phyloP scores from a whole-genome alignment of 1,139 yeast genomes.

The Kodamaea plutei region DNA sequence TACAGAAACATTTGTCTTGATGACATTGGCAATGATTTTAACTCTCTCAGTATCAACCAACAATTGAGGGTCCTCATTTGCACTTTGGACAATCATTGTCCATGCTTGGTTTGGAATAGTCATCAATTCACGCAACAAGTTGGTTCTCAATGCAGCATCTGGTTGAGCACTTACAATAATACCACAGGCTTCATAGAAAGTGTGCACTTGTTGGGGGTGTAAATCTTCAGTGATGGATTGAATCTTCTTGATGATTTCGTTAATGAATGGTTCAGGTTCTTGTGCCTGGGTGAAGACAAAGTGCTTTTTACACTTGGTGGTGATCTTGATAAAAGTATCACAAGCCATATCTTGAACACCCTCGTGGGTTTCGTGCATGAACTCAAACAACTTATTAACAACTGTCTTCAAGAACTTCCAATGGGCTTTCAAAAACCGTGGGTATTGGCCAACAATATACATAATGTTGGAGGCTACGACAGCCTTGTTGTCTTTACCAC shows the following conservation, averaged over 20 bases:
- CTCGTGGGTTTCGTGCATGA: constrained; percentile 99
- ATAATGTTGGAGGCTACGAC: constrained; percentile 98
- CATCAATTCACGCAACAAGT: constrained; percentile 77
- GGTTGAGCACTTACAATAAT: constrained; percentile 83
- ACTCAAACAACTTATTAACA: constrained; percentile 89
- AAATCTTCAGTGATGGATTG: constrained; percentile 86
- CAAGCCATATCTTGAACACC: constrained; percentile 99
- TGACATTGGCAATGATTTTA: constrained; percentile 86
- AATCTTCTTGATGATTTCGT: constrained; percentile 79
- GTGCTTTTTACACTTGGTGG: constrained; percentile 91
- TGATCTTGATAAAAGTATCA: constrained; percentile 94
- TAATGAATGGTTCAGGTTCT: constrained; percentile 90
- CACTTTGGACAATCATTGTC: constrained; percentile 83
- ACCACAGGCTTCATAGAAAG: constrained; percentile 97
- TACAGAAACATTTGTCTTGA: constrained; percentile 91
- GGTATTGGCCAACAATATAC: constrained; percentile 99
- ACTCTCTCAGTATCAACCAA: constrained; percentile 83
- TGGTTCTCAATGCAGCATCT: constrained; percentile 60
- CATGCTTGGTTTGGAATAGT: constrained; percentile 90
- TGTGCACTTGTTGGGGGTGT: constrained; percentile 96
- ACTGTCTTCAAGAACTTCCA: constrained; percentile 97
- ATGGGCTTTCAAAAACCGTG: constrained; percentile 93
- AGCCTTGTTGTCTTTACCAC: constrained; percentile 97
- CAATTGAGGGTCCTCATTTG: constrained; percentile 83
- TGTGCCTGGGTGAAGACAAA: constrained; percentile 84